A percentile compares a stretch with the other conserved stretches of the same genome.
Evolutionary conservation across 2,329 filamentous ascomycete species (phyloP).

Genomic region (Gliomastix tumulicola): DNA sequence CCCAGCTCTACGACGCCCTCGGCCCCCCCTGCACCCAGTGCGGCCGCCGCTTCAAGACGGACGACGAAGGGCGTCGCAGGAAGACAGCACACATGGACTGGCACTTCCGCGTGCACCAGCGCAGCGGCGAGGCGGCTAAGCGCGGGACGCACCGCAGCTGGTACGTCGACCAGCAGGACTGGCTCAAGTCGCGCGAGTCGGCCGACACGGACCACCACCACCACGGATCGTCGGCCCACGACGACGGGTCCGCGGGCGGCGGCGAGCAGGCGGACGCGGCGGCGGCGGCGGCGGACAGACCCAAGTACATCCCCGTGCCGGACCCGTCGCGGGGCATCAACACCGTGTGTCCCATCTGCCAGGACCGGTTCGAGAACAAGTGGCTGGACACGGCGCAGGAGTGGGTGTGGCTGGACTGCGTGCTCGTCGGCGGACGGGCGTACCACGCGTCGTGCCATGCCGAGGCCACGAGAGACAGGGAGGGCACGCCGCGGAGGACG

Average conservation of each 20-base stretch:
- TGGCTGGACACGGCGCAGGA: slow-evolving; percentile 93
- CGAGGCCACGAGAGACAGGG: slow-evolving; percentile 66
- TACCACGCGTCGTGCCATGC: slow-evolving; percentile 88
- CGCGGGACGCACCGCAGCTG: slow-evolving; percentile 86
- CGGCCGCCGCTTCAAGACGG: slow-evolving; percentile 75
- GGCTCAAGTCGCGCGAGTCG: slow-evolving; percentile 78
- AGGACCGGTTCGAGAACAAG: slow-evolving; percentile 87
- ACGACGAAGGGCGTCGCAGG: slow-evolving; percentile 71
- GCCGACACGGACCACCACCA: slow-evolving; percentile 58
- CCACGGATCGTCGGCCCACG: slow-evolving; percentile 18
- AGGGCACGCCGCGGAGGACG: slow-evolving; percentile 36
- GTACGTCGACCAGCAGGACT: slow-evolving; percentile 92
- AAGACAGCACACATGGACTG: slow-evolving; percentile 95
- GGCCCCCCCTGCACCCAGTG: slow-evolving; percentile 89
- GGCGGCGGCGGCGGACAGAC: slow-evolving; percentile 34
- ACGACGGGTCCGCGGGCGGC: slow-evolving; percentile 22
- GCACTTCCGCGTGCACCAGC: slow-evolving; percentile 92
- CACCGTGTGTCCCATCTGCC: slow-evolving; percentile 84
- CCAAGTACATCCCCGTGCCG: slow-evolving; percentile 76
- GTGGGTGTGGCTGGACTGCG: slow-evolving; percentile 92
- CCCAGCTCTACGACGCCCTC: slow-evolving; percentile 69
- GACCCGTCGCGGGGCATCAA: slow-evolving; percentile 69
- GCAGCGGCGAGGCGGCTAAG: slow-evolving; percentile 78
- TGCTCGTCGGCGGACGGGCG: slow-evolving; percentile 68
- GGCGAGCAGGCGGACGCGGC: slow-evolving; percentile 25